Evolutionary conservation across 2,329 filamentous ascomycete species (phyloP).

Genomic region (Sclerotinia nivalis): DNA sequence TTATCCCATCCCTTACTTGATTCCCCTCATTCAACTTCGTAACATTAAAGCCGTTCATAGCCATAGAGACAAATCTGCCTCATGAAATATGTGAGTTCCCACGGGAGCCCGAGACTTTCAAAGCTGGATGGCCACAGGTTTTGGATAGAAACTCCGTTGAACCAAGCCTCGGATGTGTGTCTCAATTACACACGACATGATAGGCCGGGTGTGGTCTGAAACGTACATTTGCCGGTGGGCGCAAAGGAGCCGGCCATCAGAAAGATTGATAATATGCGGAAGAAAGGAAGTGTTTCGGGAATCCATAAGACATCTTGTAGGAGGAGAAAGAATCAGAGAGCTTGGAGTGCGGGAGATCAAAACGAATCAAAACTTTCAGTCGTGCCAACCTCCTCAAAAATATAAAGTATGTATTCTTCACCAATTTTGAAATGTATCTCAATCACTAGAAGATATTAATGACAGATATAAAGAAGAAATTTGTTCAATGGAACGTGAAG

Average conservation of each 20-base stretch:
- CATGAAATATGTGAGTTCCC: background rate
- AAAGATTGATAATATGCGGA: background rate
- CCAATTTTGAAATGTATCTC: background rate
- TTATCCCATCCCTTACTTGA: background rate
- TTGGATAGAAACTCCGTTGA: background rate
- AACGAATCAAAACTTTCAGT: constrained; percentile 2
- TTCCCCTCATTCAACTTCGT: background rate
- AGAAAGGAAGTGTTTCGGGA: background rate
- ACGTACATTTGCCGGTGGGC: background rate
- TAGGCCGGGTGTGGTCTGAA: background rate
- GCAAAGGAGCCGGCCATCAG: background rate
- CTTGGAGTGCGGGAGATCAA: background rate
- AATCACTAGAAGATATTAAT: background rate
- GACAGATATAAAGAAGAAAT: background rate
- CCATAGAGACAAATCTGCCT: background rate
- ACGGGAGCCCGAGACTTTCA: constrained; percentile 6
- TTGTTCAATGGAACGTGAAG: background rate
- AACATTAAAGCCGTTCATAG: background rate
- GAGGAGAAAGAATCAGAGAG: background rate
- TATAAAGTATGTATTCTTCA: too few relatives aligned
- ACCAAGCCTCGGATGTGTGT: background rate
- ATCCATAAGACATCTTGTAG: constrained; percentile 8
- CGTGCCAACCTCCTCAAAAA: background rate
- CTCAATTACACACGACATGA: background rate
- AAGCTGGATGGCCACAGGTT: background rate